Percentiles rank a stretch among this genome's conserved stretches.
phyloP scores from a whole-genome alignment of 2,329 filamentous ascomycete species.

The Cadophora malorum region DNA sequence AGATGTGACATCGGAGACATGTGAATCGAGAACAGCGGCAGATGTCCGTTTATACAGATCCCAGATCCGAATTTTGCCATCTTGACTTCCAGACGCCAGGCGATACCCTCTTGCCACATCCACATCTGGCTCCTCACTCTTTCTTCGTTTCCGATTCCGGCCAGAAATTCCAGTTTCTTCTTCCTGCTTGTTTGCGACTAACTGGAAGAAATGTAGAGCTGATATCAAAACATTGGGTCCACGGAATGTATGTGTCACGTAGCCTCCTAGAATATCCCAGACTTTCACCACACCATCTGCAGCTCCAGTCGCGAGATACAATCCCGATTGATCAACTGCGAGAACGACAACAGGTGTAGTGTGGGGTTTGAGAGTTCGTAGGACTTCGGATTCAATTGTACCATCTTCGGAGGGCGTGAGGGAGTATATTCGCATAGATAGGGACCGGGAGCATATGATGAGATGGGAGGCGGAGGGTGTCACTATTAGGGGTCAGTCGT shows the following conservation, averaged over 20 bases:
- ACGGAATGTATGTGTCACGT: slow-evolving; percentile 92
- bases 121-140: slow-evolving; percentile 51
- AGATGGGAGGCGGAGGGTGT: slow-evolving; percentile 89
- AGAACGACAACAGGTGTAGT: slow-evolving; percentile 87
- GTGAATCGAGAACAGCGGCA: slow-evolving; percentile 83
- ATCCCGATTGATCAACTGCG: slow-evolving; percentile 84
- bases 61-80: slow-evolving; percentile 91
- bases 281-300: slow-evolving; percentile 95
- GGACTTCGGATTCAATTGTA: slow-evolving; percentile 68
- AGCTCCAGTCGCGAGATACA: slow-evolving; percentile 88
- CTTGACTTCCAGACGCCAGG: slow-evolving; percentile 89
- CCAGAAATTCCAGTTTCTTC: slow-evolving; percentile 46
- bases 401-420: slow-evolving; percentile 65
- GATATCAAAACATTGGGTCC: slow-evolving; percentile 92
- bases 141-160: slow-evolving; percentile 53
- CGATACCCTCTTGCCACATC: slow-evolving; percentile 69
- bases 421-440: slow-evolving; percentile 91
- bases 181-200: slow-evolving; percentile 55
- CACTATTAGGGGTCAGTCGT: slow-evolving; percentile 58
- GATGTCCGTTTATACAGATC: slow-evolving; percentile 84
- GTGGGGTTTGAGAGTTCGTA: slow-evolving; percentile 88
- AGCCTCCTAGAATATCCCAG: slow-evolving; percentile 92
- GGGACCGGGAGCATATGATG: slow-evolving; percentile 90
- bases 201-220: slow-evolving; percentile 88
- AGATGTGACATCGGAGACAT: slow-evolving; percentile 92